A percentile compares a stretch with the other conserved stretches of the same genome.
Evolutionary conservation across 768 basidiomycete species (phyloP).

Genomic region (Tylopilus sp.): DNA sequence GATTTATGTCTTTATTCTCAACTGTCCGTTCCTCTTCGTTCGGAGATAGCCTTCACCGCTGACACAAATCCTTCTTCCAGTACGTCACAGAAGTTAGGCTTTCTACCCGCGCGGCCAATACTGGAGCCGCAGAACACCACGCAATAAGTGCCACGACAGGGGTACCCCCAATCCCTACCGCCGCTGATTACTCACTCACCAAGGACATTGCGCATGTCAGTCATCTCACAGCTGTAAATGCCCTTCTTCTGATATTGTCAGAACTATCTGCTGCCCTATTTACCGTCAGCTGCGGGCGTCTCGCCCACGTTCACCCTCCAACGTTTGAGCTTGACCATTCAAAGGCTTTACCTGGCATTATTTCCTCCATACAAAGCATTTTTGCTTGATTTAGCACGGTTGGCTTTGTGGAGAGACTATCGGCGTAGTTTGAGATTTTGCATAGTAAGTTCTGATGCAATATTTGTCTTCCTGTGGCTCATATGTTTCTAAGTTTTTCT

Average conservation of each 20-base stretch:
- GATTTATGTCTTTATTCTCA: slow-evolving; percentile 60
- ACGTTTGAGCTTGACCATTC: slow-evolving; percentile 46
- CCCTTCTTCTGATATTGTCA: slow-evolving; percentile 17
- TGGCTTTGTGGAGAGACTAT: slow-evolving; percentile 57
- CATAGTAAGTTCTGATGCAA: slow-evolving; percentile 36
- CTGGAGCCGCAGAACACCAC: slow-evolving; percentile 13
- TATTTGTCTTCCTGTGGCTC: neutral
- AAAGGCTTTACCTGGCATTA: slow-evolving; percentile 53
- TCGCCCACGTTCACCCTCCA: slow-evolving; percentile 52
- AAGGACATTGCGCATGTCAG: slow-evolving; percentile 27
- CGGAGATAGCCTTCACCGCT: neutral
- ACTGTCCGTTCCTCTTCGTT: slow-evolving; percentile 42
- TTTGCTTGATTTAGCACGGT: slow-evolving; percentile 32
- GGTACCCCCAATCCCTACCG: neutral
- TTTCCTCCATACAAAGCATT: slow-evolving; percentile 50
- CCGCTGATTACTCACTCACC: slow-evolving; percentile 22
- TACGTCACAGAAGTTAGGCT: slow-evolving; percentile 57
- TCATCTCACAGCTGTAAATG: slow-evolving; percentile 5
- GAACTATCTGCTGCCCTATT: slow-evolving; percentile 43
- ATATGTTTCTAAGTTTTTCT: slow-evolving; percentile 44
- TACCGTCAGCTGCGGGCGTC: slow-evolving; percentile 41
- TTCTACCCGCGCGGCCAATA: slow-evolving; percentile 27
- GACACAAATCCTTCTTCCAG: slow-evolving; percentile 29
- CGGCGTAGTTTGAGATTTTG: slow-evolving; percentile 48
- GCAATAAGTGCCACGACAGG: neutral